Base-by-base conservation (phyloP, 2,329 filamentous ascomycete species). In the Calonectria henricotiae region DNA sequence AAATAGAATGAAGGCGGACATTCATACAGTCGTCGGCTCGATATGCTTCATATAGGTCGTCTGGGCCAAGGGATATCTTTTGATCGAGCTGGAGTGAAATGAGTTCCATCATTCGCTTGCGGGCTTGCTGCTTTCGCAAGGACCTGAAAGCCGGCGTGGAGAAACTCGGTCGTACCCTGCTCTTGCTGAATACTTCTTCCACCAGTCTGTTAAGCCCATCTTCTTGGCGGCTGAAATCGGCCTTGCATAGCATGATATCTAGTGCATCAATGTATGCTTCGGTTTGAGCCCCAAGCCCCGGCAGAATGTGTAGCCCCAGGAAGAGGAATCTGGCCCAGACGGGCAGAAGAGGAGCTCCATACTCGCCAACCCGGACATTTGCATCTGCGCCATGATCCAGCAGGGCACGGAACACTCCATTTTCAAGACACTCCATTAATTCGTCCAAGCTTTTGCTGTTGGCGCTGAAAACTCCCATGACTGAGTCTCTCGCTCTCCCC, bases 61-160 rank as follows among this genome's bases (percentile, higher is more conserved):
- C 39, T 20, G 23, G 25, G 4, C 27, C 39, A 3, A 30, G 7
- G 15, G 15, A 43, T 44, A 44, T 44, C 3, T 43, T 61, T 30
- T 37, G 55, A 27, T 61, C 55, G 25, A 61, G 39, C 17, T 61
- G 37, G 17, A 61, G 55, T 5, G 20, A 32, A 5, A 61, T 61
- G 27, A 61, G 55, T 15, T 61, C 55, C 55, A 61, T 61, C 55
- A 61, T 61, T 61, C 55, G 55, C 39, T 61, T 61, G 23, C 55
- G 55, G 30, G 55, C 55, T n/a, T 61, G 55, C 25, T 61, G 55
- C 55, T 61, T 61, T 44, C 37, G 55, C 39, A 61, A 44, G 1
- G 25, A 43, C 37, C 39, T 30, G 25, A 61, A 61, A 2, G 55
- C 55, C 0, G 55, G 55, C 15, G 55, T 61, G 25, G 37, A 61